Conservation (phyloP, 1,284 basidiomycete genomes). For the Moniliella sp. region DNA sequence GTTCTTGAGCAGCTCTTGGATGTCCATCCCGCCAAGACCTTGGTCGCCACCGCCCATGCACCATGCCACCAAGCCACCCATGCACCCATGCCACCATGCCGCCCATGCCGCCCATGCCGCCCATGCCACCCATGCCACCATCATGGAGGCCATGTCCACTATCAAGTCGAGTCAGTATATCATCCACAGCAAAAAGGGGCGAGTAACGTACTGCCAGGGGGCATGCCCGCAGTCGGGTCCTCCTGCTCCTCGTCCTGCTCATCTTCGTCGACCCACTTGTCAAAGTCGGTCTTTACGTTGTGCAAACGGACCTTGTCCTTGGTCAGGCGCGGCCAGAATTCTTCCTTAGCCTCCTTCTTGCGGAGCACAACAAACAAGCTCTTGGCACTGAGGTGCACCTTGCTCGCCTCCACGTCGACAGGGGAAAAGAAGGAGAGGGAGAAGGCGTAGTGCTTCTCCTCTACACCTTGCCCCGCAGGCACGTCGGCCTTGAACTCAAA, state of each 20-base stretch:
- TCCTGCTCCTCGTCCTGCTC: constrained; percentile 21
- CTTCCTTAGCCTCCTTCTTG: constrained; percentile 23
- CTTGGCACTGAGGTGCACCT: constrained; percentile 27
- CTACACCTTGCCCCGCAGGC: constrained; percentile 17
- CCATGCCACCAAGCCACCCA: too few species aligned
- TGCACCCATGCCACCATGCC: too few species aligned
- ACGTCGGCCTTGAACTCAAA: constrained; percentile 20
- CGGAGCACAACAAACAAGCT: constrained; percentile 24
- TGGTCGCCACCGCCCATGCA: too few species aligned
- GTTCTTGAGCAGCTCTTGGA: neutral
- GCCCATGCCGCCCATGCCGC: too few species aligned
- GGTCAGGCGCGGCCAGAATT: constrained; percentile 33
- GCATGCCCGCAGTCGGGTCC: constrained; percentile 12
- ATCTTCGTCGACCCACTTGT: constrained; percentile 35
- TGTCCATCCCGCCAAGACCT: too few species aligned
- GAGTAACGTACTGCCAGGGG: too few species aligned
- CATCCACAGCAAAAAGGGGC: too few species aligned
- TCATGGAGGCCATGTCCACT: too few species aligned
- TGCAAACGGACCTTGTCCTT: constrained; percentile 34
- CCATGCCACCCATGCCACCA: too few species aligned
- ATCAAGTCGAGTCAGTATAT: too few species aligned
- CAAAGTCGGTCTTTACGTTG: constrained; percentile 35
- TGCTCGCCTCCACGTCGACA: constrained; percentile 23
- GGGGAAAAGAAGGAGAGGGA: constrained; percentile 29
- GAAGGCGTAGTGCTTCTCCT: constrained; percentile 23